Evolutionary conservation across 371 early-diverging fungal genomes (phyloP), one percentile per base, ranked within the genome.

Genomic region (Dichotomocladium elegans): DNA sequence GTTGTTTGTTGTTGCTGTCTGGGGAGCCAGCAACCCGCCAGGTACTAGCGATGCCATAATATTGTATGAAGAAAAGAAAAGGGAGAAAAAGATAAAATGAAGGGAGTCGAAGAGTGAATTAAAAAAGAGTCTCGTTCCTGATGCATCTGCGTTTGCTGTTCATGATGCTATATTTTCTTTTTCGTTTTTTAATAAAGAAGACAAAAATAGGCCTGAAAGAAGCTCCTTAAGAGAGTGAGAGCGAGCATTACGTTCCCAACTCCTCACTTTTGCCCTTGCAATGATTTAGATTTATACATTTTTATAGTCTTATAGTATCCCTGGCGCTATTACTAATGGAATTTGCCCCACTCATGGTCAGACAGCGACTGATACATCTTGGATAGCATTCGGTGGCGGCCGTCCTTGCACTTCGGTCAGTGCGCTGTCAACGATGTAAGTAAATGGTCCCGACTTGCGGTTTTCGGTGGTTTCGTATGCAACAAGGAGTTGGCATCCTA

Each of bases 391-490:
- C 4, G 61, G 61, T 31, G 79, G 79, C 8, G 70, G 68, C 24
- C 68, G 69, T 12, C 86, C 83, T 59, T 85, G 86, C 21, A 66
- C 61, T 46, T 83, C 81, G 6, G 79, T 81, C 52, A 85, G 58
- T 24, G 83, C 74, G 14, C 82, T 77, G 31, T 85, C 82, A 11
- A 82, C 63, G 28, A 85, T 68, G 53, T 85, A 85, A 2, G 83
- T 85, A 45, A 77, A 83, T 2, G 72, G 69, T 0, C 82, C 83
- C 12, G 64, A 56, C 57, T 83, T 83, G 11, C 80, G 65, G 35
- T 72, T 64, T 21, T 70, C 75, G 4, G 74, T 81, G 51, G 74
- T 75, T 63, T 85, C 86, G 55, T 85, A 85, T 3, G 82, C 86
- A 41, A 85, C 65, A 15, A 74, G 47, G 26, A 82, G 51, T 31